These are phyloP conservation scores for Carpinus fangiana DNA, from an alignment of 306 rosid species.

Conservation along the genomic window DNA sequence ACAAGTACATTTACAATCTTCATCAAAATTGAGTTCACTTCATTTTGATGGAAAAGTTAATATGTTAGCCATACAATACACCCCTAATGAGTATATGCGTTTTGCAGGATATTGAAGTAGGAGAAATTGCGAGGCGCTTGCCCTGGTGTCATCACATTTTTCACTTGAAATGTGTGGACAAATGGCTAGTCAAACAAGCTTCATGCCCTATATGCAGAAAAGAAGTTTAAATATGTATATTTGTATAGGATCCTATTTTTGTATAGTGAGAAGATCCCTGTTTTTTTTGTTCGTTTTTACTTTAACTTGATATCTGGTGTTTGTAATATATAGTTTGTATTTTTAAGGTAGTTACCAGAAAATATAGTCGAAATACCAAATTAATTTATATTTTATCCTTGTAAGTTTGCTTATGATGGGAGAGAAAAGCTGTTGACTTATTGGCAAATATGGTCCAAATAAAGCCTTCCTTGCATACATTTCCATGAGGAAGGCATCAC, in stretches of 20 bases:
- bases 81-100: background rate
- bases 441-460: background rate
- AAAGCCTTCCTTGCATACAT: background rate
- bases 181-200: constrained; percentile 69
- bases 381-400: too few relatives aligned
- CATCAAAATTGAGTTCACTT: background rate
- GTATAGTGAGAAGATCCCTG: background rate
- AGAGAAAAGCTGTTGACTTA: background rate
- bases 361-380: background rate
- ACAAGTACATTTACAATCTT: background rate
- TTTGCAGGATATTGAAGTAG: constrained; percentile 64
- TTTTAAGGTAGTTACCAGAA: background rate
- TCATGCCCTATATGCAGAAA: constrained; percentile 82
- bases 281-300: too few relatives aligned
- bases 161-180: constrained; percentile 77
- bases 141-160: constrained; percentile 65
- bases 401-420: background rate
- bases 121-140: constrained; percentile 64
- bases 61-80: background rate
- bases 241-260: background rate
- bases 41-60: background rate
- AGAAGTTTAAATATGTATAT: constrained; percentile 27
- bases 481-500: background rate
- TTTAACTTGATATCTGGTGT: background rate
- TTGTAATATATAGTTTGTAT: background rate